Evolutionary conservation across 345 rosid genomes (phyloP), one percentile per base, ranked within the genome.

Genomic region (Cardiospermum halicacabum): DNA sequence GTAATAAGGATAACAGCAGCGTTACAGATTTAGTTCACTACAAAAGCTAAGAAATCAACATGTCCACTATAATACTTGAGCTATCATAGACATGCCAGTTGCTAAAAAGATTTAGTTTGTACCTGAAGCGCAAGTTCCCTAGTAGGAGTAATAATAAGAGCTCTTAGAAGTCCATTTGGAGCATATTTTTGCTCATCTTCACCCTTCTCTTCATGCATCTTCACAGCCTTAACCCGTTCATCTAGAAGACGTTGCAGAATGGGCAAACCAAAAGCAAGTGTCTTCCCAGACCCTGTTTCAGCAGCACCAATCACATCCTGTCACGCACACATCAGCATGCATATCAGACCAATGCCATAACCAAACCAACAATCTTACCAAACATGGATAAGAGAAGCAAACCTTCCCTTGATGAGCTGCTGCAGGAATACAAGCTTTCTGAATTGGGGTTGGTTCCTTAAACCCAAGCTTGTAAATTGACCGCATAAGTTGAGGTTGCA

Each of bases 361-460:
- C n/a, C n/a, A n/a, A n/a, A n/a, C 3, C 9, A 67, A 58, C 25
- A 36, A 53, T 51, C 19, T 36, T 16, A 47, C 15, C 26, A 45
- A 22, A 11, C 11, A 62, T 21, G 30, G 10, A 4, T 26, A 65
- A 65, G 57, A 19, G 15, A 47, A 48, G 66, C 88, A 34, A 32
- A 93, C 97, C 91, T 87, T 91, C 68, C 99, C 97, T 74, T 91
- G 95, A 85, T 84, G 92, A 62, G 97, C 96, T 37, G 95, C 97
- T 50, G 86, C 91, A 49, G 96, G 80, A 75, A 94, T 80, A 72
- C 92, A 91, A 70, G 94, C 85, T 78, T 82, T 85, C 67, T 94
- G 99, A 74, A 94, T 89, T 22, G 88, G 78, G 56, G 97, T 94
- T 18, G 99, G 99, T 75, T 94, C 87, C 81, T 80, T 88, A 80